Base-by-base conservation (phyloP, 2,329 filamentous ascomycete genomes). In the Polytolypa hystricis region DNA sequence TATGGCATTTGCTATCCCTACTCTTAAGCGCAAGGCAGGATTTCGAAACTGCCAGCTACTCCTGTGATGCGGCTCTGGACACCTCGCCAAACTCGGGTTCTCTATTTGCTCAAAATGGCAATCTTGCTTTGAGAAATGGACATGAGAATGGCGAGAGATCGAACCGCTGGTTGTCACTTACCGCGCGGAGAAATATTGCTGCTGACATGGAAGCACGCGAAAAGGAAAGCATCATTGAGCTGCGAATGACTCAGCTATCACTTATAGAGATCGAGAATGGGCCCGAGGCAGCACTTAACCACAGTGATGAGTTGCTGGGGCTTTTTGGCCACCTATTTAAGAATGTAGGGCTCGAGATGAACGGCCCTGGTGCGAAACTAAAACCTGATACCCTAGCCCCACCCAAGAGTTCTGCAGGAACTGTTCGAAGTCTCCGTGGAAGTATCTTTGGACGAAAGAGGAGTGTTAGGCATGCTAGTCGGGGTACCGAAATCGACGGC, bases 171-270 rank as follows among this genome's bases (percentile, higher is more conserved):
- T 28, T 36, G 3, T 34, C 30, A 28, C 6, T 17, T 25, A 16
- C 37, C 18, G 30, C 14, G 6, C 7, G 51, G 47, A 27, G 53
- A 44, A 76, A 78, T 3, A 54, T 84, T 31, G 71, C 93, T 1
- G 81, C 89, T 46, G 77, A 83, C 30, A 84, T 95, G 77, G 81
- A 85, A 43, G 75, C 79, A 40, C 75, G 77, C 17, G 87, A 96
- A 54, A 93, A 86, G 53, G 84, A 87, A 56, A 74, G 76, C 33
- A 79, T 98, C 28, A 62, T 98, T n/a, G 84, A 96, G 57, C 78
- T 95, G 42, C 93, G 93, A 58, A 93, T 96, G 75, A 95, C 89
- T 8, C 87, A 96, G 52, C 67, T 98, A 41, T 73, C 82, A 3
- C 71, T 98, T 14, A 61, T 91, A 3, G 89, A 96, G 58, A 65